phyloP scores from a whole-genome alignment of 306 rosid species.

The Albizia julibrissin region DNA sequence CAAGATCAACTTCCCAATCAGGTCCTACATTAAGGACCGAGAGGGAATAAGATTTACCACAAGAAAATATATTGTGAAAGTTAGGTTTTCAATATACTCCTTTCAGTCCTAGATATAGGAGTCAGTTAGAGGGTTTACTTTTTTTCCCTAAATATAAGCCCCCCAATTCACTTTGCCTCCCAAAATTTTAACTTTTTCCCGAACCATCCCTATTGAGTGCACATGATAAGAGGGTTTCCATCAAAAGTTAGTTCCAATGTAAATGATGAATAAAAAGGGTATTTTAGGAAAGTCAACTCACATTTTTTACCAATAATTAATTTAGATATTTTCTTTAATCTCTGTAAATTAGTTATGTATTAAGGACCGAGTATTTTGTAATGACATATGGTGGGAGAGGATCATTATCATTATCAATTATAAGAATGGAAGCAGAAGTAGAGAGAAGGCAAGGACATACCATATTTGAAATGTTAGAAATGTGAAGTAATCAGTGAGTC shows the following conservation, averaged over 20 bases:
- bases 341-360: background rate
- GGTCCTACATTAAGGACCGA: no score
- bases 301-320: background rate
- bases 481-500: background rate
- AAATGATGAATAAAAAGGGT: background rate
- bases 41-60: background rate
- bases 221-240: background rate
- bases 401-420: background rate
- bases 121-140: background rate
- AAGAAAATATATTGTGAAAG: background rate
- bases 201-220: background rate
- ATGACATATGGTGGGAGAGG: background rate
- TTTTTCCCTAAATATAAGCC: background rate
- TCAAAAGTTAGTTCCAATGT: background rate
- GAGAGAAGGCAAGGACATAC: background rate
- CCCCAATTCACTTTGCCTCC: no score
- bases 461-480: constrained; percentile 15
- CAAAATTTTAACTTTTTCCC: background rate
- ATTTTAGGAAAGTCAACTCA: background rate
- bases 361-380: background rate
- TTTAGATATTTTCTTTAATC: background rate
- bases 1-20: no score
- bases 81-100: background rate
- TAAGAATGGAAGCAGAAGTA: background rate
- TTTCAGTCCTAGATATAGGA: background rate